These are phyloP conservation scores for Clathrospora elynae DNA, from an alignment of 2,329 filamentous ascomycete genomes.

Conservation along the genomic window DNA sequence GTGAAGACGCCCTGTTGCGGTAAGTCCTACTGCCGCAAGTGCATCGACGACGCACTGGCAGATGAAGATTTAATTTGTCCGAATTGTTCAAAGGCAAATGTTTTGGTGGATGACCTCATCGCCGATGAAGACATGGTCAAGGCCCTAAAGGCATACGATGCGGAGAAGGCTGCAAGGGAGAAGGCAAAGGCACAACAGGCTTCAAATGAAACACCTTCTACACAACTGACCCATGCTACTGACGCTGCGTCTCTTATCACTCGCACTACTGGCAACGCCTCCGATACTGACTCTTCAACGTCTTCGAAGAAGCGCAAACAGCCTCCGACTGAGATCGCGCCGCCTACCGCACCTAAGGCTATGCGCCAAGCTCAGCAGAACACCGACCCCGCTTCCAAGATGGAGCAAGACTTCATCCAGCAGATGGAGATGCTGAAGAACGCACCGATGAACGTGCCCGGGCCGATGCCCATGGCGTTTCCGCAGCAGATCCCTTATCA, in stretches of 20 bases:
- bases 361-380: slow-evolving; percentile 52
- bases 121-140: slow-evolving; percentile 74
- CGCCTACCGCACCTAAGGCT: slow-evolving; percentile 53
- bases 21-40: slow-evolving; percentile 98
- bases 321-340: slow-evolving; percentile 70
- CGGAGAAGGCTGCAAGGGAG: slow-evolving; percentile 52
- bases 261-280: slow-evolving; percentile 20
- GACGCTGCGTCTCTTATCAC: no score
- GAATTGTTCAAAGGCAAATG: slow-evolving; percentile 85
- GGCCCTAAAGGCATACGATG: slow-evolving; percentile 77
- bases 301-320: slow-evolving; percentile 73
- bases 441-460: slow-evolving; percentile 45
- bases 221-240: no score
- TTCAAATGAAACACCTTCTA: slow-evolving; percentile 29
- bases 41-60: slow-evolving; percentile 98
- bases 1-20: slow-evolving; percentile 98
- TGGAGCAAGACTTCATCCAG: slow-evolving; percentile 51
- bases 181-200: slow-evolving; percentile 42
- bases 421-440: slow-evolving; percentile 53
- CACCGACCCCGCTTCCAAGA: slow-evolving; percentile 57
- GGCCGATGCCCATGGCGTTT: slow-evolving; percentile 20
- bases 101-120: slow-evolving; percentile 85
- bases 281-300: slow-evolving; percentile 41
- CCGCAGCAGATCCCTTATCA: slow-evolving; percentile 4
- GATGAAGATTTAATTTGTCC: slow-evolving; percentile 98